These are phyloP conservation scores for Stentor coeruleus DNA, from an alignment of 73 alveolate genomes.

Conservation along the genomic window DNA sequence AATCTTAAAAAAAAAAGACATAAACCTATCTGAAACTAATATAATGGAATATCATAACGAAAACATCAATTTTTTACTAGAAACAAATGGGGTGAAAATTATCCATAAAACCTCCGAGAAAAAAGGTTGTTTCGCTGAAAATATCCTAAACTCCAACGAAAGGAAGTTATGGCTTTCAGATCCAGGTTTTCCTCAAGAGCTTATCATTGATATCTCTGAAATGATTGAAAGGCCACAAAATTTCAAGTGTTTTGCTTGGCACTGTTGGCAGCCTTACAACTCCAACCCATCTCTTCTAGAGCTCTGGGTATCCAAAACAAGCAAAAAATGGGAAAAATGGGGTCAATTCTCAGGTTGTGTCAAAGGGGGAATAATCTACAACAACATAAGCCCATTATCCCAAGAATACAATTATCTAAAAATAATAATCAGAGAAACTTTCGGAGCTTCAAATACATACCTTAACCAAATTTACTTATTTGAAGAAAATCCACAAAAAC, in stretches of 20 bases:
- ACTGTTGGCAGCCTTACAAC: slow-evolving; percentile 18
- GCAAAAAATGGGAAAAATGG: not conserved
- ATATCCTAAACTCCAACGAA: not conserved
- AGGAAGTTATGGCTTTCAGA: not conserved
- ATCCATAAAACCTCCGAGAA: not conserved
- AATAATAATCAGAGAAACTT: not conserved
- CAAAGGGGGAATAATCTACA: not conserved
- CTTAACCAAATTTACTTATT: not conserved
- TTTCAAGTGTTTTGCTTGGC: not conserved
- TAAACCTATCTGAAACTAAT: too few relatives aligned
- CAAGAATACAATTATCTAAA: not conserved
- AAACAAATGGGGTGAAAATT: not conserved
- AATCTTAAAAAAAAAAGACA: too few relatives aligned
- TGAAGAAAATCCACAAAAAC: not conserved
- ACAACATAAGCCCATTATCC: not conserved
- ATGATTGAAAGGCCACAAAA: not conserved
- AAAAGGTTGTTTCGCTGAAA: not conserved
- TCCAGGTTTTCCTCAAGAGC: slow-evolving; percentile 12
- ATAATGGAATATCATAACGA: not conserved
- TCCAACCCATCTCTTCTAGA: slow-evolving; percentile 16
- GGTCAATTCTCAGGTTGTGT: not conserved
- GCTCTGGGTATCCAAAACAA: not conserved
- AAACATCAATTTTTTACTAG: not conserved
- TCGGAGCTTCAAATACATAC: slow-evolving; percentile 23
- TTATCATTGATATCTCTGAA: not conserved